Base-by-base conservation (phyloP, 768 basidiomycete species). In the Auricularia sp. region DNA sequence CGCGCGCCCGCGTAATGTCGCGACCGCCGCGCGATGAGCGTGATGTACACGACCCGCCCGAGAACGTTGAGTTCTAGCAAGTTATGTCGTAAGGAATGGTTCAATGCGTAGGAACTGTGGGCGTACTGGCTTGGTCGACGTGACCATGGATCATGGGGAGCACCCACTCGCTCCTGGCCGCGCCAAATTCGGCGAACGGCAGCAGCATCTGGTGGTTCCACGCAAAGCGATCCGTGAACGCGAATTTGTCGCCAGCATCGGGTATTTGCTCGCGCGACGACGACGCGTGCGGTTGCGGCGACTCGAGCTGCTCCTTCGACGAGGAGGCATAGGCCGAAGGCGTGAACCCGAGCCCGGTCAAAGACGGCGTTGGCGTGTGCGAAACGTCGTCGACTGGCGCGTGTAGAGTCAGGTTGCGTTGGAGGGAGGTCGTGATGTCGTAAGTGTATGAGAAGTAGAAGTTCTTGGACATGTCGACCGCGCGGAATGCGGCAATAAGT, bases 401-500 rank as follows among this genome's bases (percentile, higher is more conserved):
- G 36, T 81, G 79, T 14, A 83, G 81, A 0, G 90, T 88, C 4
- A 98, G 82, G 71, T 98, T 98, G 68, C 87, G 83, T 76, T 99
- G 97, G 0, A 99, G 80, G 0, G 93, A 93, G n/a, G 92, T 95
- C 2, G 96, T 97, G 29, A 98, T 78, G 72, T 98, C 96, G 75
- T 99, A 99, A 0, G 95, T 93, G 72, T 98, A 94, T 92, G 91
- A 94, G 76, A 98, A 98, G 77, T 98, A 99, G 73, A 98, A 98
- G 77, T 98, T 98, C 77, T 98, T 98, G n/a, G 90, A 88, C 82
- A 98, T 85, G 71, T 99, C 96, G 1, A 98, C 94, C 74, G 95
- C 92, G 72, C 93, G 94, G 79, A 98, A 99, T 8, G 91, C 84
- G 66, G 86, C 88, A 2, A 29, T 29, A 29, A 29, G 29, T 29